Evolutionary conservation across 1,284 basidiomycete species (phyloP).

Genomic region (Tilletia caries): DNA sequence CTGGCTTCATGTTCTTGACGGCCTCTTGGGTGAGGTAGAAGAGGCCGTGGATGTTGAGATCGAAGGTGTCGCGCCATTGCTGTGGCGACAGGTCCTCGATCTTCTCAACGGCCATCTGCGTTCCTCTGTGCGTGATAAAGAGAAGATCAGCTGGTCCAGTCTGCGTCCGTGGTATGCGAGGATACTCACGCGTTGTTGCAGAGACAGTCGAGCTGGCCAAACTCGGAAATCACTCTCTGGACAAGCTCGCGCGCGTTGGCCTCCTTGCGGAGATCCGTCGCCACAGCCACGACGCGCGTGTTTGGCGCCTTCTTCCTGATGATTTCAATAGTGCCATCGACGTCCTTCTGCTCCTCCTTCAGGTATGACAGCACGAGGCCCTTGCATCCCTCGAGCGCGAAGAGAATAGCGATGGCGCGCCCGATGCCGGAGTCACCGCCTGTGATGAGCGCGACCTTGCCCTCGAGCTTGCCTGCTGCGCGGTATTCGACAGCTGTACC

Average conservation of each 20-base stretch:
- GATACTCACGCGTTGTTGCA: constrained; percentile 64
- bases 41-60: constrained; percentile 35
- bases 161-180: too few relatives aligned
- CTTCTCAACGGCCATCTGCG: constrained; percentile 59
- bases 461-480: constrained; percentile 60
- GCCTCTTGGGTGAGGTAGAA: constrained; percentile 54
- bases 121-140: constrained; percentile 43
- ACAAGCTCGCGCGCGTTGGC: constrained; percentile 57
- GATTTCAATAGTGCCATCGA: constrained; percentile 22
- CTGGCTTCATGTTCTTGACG: constrained; percentile 64
- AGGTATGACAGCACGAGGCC: constrained; percentile 65
- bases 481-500: constrained; percentile 54
- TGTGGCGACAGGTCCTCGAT: constrained; percentile 40
- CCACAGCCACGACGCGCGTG: constrained; percentile 58
- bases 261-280: constrained; percentile 54
- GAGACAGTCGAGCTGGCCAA: constrained; percentile 33
- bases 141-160: too few relatives aligned
- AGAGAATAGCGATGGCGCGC: constrained; percentile 63
- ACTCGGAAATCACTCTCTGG: constrained; percentile 59
- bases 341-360: constrained; percentile 63
- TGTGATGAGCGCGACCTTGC: constrained; percentile 64
- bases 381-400: constrained; percentile 66
- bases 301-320: constrained; percentile 29
- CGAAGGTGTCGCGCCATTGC: constrained; percentile 34
- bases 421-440: constrained; percentile 65